A percentile compares a stretch with the other conserved stretches of the same genome.
phyloP scores from a whole-genome alignment of 495 filamentous ascomycete genomes.

The Chaetomidium leptoderma region DNA sequence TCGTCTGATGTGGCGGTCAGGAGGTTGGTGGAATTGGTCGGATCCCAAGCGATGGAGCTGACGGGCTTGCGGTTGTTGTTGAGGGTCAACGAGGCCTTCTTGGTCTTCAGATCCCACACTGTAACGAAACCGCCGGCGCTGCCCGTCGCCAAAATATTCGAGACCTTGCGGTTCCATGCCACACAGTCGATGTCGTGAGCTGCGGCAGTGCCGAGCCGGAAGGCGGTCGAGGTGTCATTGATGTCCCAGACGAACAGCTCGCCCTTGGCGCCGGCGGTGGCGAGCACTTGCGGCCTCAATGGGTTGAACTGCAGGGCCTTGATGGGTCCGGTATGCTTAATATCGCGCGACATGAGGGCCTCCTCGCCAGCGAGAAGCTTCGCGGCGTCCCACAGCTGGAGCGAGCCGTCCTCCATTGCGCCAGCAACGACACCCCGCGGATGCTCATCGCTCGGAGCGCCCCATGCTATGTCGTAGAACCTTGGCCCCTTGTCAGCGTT shows the following conservation, averaged over 20 bases:
- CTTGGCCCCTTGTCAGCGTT: constrained; percentile 50
- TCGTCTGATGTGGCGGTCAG: constrained; percentile 91
- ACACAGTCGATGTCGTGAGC: constrained; percentile 95
- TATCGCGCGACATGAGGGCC: constrained; percentile 77
- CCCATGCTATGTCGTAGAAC: constrained; percentile 97
- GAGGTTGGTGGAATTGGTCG: constrained; percentile 86
- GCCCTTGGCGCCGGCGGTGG: constrained; percentile 88
- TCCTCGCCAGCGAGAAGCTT: constrained; percentile 67
- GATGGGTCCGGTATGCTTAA: constrained; percentile 88
- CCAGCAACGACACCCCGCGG: constrained; percentile 86
- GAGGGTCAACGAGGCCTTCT: constrained; percentile 90
- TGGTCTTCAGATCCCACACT: constrained; percentile 96
- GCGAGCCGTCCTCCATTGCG: constrained; percentile 91
- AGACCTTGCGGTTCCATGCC: constrained; percentile 97
- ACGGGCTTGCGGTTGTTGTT: constrained; percentile 95
- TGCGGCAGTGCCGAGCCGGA: constrained; percentile 79
- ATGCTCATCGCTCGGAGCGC: constrained; percentile 67
- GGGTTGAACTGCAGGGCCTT: constrained; percentile 98
- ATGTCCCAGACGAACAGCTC: constrained; percentile 96
- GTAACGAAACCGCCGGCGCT: constrained; percentile 94
- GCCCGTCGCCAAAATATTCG: constrained; percentile 92
- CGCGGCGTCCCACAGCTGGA: constrained; percentile 92
- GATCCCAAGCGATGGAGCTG: constrained; percentile 95
- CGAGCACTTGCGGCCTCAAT: constrained; percentile 83
- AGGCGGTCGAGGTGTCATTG: constrained; percentile 80